Evolutionary conservation across 2,329 filamentous ascomycete species (phyloP).

Genomic region (Zarea fungicola): DNA sequence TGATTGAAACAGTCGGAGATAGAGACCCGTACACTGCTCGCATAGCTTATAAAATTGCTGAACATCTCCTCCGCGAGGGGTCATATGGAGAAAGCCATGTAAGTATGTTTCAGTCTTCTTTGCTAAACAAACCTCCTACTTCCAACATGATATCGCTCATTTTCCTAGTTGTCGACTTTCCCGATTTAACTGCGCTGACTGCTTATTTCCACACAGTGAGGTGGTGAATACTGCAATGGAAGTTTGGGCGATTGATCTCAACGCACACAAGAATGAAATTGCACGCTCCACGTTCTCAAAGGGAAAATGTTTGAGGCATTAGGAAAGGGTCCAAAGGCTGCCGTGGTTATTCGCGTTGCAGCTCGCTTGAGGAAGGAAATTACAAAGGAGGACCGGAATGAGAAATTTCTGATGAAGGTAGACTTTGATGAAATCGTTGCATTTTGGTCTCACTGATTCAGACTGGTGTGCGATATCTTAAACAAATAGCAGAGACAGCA

Average conservation of each 20-base stretch:
- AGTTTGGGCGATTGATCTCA: conserved; percentile 11
- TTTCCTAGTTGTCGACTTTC: too few species aligned
- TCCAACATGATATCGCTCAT: too few species aligned
- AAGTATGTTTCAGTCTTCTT: too few species aligned
- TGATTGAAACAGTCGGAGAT: conserved; percentile 10
- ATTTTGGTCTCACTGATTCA: conserved; percentile 10
- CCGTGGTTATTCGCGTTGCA: conserved; percentile 8
- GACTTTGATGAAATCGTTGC: conserved; percentile 14
- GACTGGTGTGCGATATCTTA: too few species aligned
- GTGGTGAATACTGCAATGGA: conserved; percentile 9
- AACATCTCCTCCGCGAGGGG: conserved; percentile 7
- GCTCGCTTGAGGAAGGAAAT: conserved; percentile 5
- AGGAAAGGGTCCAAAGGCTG: conserved; percentile 11
- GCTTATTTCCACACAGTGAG: neutral
- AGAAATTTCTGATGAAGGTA: neutral
- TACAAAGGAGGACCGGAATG: conserved; percentile 4
- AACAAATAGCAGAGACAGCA: too few species aligned
- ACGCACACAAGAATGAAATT: conserved; percentile 13
- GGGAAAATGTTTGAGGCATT: conserved; percentile 9
- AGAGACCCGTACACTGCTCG: conserved; percentile 13
- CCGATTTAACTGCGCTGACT: neutral
- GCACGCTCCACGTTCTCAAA: conserved; percentile 13
- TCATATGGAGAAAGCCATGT: conserved; percentile 11
- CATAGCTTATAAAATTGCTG: conserved; percentile 12
- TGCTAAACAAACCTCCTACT: neutral